Conservation (phyloP, 2,329 filamentous ascomycete genomes). For the Trichoderma koningiopsis region DNA sequence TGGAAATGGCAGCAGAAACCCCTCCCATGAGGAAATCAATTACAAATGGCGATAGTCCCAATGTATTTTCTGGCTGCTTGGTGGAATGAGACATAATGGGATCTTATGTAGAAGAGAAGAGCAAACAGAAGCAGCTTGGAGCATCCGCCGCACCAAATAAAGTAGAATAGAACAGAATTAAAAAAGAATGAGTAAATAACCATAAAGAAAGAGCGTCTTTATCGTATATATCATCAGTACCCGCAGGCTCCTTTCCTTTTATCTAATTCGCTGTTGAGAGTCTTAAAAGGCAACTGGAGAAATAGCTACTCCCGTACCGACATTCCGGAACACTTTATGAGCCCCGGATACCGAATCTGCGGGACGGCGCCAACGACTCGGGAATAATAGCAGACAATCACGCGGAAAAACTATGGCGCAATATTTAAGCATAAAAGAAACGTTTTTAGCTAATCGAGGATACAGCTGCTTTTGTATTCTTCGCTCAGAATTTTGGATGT, state of each 20-base stretch:
- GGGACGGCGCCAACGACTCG: background rate
- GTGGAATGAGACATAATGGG: background rate
- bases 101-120: background rate
- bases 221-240: background rate
- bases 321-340: background rate
- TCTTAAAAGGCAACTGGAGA: background rate
- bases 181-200: background rate
- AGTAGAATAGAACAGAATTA: background rate
- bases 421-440: background rate
- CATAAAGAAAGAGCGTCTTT: background rate
- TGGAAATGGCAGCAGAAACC: conserved; percentile 13
- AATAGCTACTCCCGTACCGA: background rate
- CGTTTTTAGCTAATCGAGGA: background rate
- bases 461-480: background rate
- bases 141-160: background rate
- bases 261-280: background rate
- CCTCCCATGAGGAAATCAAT: conserved; percentile 12
- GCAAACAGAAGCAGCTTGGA: background rate
- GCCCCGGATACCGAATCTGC: background rate
- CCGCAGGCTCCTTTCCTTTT: no score
- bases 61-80: background rate
- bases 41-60: background rate
- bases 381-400: background rate
- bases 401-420: background rate
- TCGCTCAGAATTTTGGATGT: background rate